Base-by-base conservation (phyloP, 768 basidiomycete species). In the Leccinum truebloodii region DNA sequence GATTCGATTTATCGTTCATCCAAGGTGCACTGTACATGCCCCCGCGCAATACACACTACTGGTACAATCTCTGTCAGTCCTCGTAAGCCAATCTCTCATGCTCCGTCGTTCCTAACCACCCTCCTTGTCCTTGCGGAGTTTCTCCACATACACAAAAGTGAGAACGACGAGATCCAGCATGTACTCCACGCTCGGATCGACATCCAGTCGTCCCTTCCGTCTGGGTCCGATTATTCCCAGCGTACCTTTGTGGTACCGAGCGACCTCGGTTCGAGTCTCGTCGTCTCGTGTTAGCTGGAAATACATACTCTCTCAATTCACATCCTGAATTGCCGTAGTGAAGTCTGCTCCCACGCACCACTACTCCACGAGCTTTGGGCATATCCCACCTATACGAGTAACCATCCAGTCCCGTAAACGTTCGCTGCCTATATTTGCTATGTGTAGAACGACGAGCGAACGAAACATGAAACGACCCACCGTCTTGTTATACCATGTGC, bases 321-420 rank as follows among this genome's bases (percentile, higher is more conserved):
- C 14, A 6, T 12, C 6, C n/a, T 1, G 16, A 30, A 30, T 9
- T 2, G 30, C 30, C 30, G 16, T n/a, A 35, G 34, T 9, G 3
- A 3, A 30, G 13, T 24, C 4, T 4, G 20, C 14, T 14, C 22
- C 3, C 10, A 41, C 67, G 9, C 30, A 68, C 67, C 46, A 65
- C 59, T 3, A 67, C 67, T 0, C 52, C 39, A 6, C 10, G 28
- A 44, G 41, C 8, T 7, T 54, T 53, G 5, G 64, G 55, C 53
- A 76, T 58, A 8, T 63, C 59, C 77, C 76, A 78, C 12, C 69
- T 61, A 39, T 76, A 76, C 41, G 71, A 64, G n/a, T 51, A 62
- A 7, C 71, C 72, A 55, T 77, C 75, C 12, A 63, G 71, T 0
- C 74, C 75, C 6, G 55, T 68, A 54, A 77, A 78, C 3, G 69